Base-by-base conservation (phyloP, 2,329 filamentous ascomycete genomes). In the Colletotrichum magnum region DNA sequence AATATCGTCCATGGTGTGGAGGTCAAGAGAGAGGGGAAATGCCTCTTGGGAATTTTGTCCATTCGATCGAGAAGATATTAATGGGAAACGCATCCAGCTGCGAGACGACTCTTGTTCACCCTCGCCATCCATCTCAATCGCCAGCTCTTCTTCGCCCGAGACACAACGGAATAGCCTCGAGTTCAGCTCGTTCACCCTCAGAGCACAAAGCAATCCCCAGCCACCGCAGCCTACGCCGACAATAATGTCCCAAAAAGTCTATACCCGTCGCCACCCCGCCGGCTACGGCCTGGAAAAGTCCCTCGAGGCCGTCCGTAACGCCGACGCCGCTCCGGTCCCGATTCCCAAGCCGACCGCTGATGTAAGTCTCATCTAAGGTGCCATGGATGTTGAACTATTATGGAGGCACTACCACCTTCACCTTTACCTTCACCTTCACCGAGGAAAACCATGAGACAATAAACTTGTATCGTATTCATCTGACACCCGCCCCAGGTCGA, bases 221-320 rank as follows among this genome's bases (percentile, higher is more conserved):
- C 32, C 15, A 10, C 41, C 15, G 41, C 16, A n/a, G 16, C 45
- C 18, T 3, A 36, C 45, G 9, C 54, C 89, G 84, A 73, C 87
- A 87, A 67, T 80, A 75, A 72, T 87, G 77, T n/a, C 73, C 47
- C 75, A 74, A 32, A 73, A 72, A 21, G 73, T 77, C 64, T 75
- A 72, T 70, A 72, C 72, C 57, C 76, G 76, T 65, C 74, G 72
- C n/a, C 73, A 74, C 64, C 67, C 73, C 13, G 68, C 65, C n/a
- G 76, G 76, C 56, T 70, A 68, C 59, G 76, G 76, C 56, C 72
- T 77, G 48, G 74, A 75, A 45, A 70, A 72, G 61, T 72, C 71
- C 43, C 69, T 76, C 39, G 72, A 66, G 5, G 75, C 73, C 21
- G 68, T 74, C 21, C 74, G 73, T 21, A 72, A 61, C 67, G 64